These are phyloP conservation scores for Akanthomyces muscarius DNA, from an alignment of 2,329 filamentous ascomycete species.

Conservation along the genomic window DNA sequence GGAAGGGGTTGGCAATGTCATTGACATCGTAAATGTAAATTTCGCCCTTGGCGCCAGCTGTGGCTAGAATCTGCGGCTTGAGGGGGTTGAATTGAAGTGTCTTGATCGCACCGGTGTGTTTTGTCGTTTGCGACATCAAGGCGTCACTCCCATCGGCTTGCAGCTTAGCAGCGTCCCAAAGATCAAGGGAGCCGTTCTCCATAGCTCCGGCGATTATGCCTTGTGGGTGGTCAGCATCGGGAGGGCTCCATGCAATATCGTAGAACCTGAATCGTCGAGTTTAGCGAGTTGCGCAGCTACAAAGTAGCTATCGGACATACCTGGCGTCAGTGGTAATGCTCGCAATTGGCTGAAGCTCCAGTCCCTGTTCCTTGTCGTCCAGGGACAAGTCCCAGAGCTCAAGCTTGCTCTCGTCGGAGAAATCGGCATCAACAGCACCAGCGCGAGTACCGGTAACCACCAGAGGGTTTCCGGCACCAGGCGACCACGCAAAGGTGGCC, in stretches of 20 bases:
- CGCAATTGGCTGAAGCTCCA: conserved; percentile 81
- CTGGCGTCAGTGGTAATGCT: conserved; percentile 86
- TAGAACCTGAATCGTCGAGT: conserved; percentile 65
- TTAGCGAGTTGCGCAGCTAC: not conserved
- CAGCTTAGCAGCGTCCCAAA: conserved; percentile 83
- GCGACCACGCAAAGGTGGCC: conserved; percentile 95
- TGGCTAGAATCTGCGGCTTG: conserved; percentile 85
- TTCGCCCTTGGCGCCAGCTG: conserved; percentile 90
- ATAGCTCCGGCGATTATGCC: conserved; percentile 94
- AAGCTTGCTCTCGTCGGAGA: conserved; percentile 93
- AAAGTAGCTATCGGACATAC: conserved; percentile 44
- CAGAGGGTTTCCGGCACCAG: conserved; percentile 71
- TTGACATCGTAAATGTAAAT: conserved; percentile 94
- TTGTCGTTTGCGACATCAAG: conserved; percentile 79
- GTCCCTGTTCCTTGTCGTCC: conserved; percentile 67
- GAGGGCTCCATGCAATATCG: conserved; percentile 89
- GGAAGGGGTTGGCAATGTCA: conserved; percentile 81
- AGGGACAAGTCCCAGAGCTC: conserved; percentile 94
- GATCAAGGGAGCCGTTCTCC: conserved; percentile 87
- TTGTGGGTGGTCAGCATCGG: conserved; percentile 70
- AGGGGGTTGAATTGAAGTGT: conserved; percentile 94
- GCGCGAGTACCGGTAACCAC: conserved; percentile 92
- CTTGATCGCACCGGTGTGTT: conserved; percentile 91
- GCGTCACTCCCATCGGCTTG: conserved; percentile 60
- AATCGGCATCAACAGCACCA: conserved; percentile 93